These are phyloP conservation scores for Heterobasidion parviporum DNA, from an alignment of 1,284 basidiomycete genomes.

Conservation along the genomic window DNA sequence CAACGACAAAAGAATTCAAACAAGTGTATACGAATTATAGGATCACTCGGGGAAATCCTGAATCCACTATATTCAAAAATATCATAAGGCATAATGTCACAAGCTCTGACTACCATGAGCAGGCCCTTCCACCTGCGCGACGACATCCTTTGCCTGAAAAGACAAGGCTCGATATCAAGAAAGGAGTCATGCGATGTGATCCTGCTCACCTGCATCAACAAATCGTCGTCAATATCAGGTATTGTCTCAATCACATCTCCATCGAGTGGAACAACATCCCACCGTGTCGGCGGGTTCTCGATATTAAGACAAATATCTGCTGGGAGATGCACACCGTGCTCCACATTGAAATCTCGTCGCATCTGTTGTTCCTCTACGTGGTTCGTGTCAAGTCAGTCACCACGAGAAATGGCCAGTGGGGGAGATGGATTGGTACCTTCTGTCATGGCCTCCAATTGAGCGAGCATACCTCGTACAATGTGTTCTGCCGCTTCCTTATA, in stretches of 20 bases:
- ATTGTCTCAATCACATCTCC: slow-evolving; percentile 47
- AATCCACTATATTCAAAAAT: too few relatives aligned
- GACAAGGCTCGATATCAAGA: neutral
- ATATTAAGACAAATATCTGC: slow-evolving; percentile 70
- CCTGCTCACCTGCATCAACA: slow-evolving; percentile 42
- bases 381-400: too few relatives aligned
- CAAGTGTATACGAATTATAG: too few relatives aligned
- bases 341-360: slow-evolving; percentile 60
- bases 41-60: too few relatives aligned
- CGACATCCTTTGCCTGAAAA: slow-evolving; percentile 8
- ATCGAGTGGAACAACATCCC: slow-evolving; percentile 51
- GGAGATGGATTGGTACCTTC: slow-evolving; percentile 37
- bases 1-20: too few relatives aligned
- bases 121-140: slow-evolving; percentile 8
- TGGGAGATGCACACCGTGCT: slow-evolving; percentile 64
- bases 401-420: neutral
- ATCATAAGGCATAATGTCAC: neutral
- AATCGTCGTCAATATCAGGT: slow-evolving; percentile 49
- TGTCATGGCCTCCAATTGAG: slow-evolving; percentile 50
- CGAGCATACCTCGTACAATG: slow-evolving; percentile 56
- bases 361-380: slow-evolving; percentile 53
- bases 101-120: slow-evolving; percentile 9
- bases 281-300: slow-evolving; percentile 61
- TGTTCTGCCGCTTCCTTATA: slow-evolving; percentile 58
- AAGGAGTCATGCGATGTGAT: neutral